Evolutionary conservation across 2,329 filamentous ascomycete species (phyloP), one percentile per base, ranked within the genome.

Genomic region (Colletotrichum tropicicola): DNA sequence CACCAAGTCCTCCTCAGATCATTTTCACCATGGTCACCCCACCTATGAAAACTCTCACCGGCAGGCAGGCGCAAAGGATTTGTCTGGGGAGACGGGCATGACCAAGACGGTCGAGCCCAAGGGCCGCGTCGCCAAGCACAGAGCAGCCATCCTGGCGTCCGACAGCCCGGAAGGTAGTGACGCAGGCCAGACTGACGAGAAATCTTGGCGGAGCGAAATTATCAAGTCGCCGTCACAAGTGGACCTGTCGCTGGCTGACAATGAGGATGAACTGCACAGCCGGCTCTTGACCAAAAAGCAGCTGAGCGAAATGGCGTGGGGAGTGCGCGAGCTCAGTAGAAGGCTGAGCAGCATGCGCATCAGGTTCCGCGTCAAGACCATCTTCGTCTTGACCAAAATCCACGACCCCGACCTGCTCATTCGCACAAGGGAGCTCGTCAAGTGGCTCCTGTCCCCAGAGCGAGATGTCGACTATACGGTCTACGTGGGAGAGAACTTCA

Each of bases 291-390:
- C 94, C 2, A 98, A 98, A 82, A 94, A 92, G 76, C 93, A 99
- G 78, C 84, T 99, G 43, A 94, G 92, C 13, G 96, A 98, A 72
- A 98, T 99, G 95, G 94, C 95, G 0, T 94, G 95, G 89, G 94
- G 95, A 25, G 96, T 98, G 62, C 86, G 96, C 49, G 93, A 98
- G 78, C 82, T 99, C 63, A 95, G 92, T 28, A 92, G 97, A 73
- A 91, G 92, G 65, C 80, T 98, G 64, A 92, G 93, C 54, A 94
- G 90, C 77, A 90, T 98, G 75, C 88, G 91, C 62, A 83, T 99
- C 67, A 92, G 91, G 75, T 88, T 97, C 69, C 90, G 91, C 56
- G 93, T 97, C 69, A 89, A 88, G 74, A 91, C 88, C 59, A 89
- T 99, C 28, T 97, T 98, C 73, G 81, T 99, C 30, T 82, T 99